phyloP scores from a whole-genome alignment of 495 filamentous ascomycete species.

The Penicillium malachiteum region DNA sequence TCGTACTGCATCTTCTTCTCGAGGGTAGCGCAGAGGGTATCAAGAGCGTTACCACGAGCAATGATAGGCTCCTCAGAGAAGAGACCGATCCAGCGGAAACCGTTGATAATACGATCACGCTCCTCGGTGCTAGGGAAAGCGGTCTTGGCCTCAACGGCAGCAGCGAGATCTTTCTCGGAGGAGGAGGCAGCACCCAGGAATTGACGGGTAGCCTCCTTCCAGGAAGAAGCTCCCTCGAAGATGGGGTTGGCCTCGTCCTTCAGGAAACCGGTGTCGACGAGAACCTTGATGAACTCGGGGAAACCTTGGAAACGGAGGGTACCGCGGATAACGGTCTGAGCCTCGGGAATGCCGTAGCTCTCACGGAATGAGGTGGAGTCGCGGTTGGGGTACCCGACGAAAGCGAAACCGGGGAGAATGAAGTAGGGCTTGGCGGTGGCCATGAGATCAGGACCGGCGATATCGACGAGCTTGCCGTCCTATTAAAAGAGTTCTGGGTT shows the following conservation, averaged over 20 bases:
- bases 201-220: constrained; percentile 79
- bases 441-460: constrained; percentile 73
- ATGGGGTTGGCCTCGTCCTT: constrained; percentile 59
- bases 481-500: background rate
- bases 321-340: constrained; percentile 55
- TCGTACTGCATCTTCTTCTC: constrained; percentile 92
- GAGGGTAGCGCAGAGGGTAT: constrained; percentile 85
- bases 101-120: constrained; percentile 71
- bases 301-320: constrained; percentile 85
- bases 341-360: constrained; percentile 87
- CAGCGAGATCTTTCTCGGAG: constrained; percentile 63
- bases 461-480: constrained; percentile 67
- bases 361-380: constrained; percentile 85
- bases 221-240: constrained; percentile 62
- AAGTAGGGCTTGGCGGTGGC: constrained; percentile 82
- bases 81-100: constrained; percentile 82
- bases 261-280: constrained; percentile 87
- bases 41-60: constrained; percentile 76
- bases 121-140: constrained; percentile 69
- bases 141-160: constrained; percentile 72
- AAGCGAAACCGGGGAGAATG: constrained; percentile 85
- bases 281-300: constrained; percentile 78
- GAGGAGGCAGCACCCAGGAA: constrained; percentile 64
- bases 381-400: constrained; percentile 92
- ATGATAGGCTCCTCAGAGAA: constrained; percentile 75